Conservation (phyloP, 176 grass and related monocot species). For the Lolium rigidum region DNA sequence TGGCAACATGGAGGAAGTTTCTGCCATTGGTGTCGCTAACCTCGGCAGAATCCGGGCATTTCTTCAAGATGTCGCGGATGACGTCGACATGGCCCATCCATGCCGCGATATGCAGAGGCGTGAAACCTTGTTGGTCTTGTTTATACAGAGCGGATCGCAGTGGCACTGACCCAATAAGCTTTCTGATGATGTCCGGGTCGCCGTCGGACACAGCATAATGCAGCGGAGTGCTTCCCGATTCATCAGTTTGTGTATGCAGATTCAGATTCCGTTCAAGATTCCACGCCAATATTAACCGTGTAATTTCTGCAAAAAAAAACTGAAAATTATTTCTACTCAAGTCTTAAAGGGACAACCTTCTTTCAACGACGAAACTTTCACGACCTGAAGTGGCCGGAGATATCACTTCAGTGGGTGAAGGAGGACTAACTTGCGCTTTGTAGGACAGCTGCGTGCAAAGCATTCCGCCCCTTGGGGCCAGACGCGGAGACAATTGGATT, state of each 20-base stretch:
- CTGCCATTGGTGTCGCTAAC: neutral
- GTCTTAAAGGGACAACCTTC: no score
- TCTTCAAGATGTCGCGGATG: neutral
- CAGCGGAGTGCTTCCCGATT: neutral
- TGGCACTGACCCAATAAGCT: neutral
- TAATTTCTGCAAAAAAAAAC: neutral
- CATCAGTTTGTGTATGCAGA: neutral
- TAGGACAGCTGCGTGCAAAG: conserved; percentile 29
- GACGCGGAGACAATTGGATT: neutral
- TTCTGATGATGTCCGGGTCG: neutral
- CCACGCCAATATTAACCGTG: neutral
- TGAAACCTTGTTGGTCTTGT: neutral
- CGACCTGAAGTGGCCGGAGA: no score
- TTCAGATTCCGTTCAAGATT: neutral
- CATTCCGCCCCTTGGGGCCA: neutral
- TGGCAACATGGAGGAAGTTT: neutral
- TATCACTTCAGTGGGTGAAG: neutral
- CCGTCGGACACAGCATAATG: neutral
- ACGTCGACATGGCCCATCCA: neutral
- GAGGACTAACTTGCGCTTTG: neutral
- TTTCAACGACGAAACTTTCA: no score
- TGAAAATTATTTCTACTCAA: no score
- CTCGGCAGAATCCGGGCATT: neutral
- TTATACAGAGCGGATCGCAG: neutral
- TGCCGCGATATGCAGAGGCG: neutral